Evolutionary conservation across 352 stramenopile species (phyloP).

Genomic region (Phytopythium vexans): DNA sequence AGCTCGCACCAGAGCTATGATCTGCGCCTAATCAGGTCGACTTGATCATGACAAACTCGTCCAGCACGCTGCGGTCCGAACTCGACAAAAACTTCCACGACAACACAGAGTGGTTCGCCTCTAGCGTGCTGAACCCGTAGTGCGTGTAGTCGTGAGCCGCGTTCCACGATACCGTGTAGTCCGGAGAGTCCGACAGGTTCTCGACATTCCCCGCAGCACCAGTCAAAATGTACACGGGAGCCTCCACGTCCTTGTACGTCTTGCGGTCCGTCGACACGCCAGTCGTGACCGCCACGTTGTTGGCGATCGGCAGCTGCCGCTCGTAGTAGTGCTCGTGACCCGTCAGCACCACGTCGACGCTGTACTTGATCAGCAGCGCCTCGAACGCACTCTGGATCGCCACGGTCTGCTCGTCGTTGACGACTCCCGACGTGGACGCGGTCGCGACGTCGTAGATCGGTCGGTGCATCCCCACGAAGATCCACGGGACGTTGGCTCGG

Average conservation of each 20-base stretch:
- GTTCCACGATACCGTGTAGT: slow-evolving; percentile 35
- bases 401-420: slow-evolving; percentile 11
- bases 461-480: slow-evolving; percentile 73
- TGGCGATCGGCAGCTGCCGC: slow-evolving; percentile 54
- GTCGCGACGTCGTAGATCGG: slow-evolving; percentile 53
- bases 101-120: slow-evolving; percentile 25
- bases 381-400: slow-evolving; percentile 72
- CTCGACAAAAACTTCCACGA: slow-evolving; percentile 30
- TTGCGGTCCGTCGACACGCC: slow-evolving; percentile 52
- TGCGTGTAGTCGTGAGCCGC: slow-evolving; percentile 33
- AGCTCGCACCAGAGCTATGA: too few species aligned
- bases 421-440: slow-evolving; percentile 13
- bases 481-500: slow-evolving; percentile 51
- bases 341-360: slow-evolving; percentile 81
- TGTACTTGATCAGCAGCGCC: slow-evolving; percentile 79
- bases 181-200: slow-evolving; percentile 19
- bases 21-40: too few species aligned
- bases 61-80: slow-evolving; percentile 19
- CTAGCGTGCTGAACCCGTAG: slow-evolving; percentile 43
- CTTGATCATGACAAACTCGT: slow-evolving; percentile 38
- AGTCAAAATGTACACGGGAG: slow-evolving; percentile 66
- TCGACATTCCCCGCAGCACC: slow-evolving; percentile 65
- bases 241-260: slow-evolving; percentile 51
- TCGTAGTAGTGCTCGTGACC: slow-evolving; percentile 89
- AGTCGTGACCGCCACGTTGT: slow-evolving; percentile 32